A percentile compares a stretch with the other conserved stretches of the same genome.
Conservation (phyloP, 2,329 filamentous ascomycete species). For the Penicillium sp. region DNA sequence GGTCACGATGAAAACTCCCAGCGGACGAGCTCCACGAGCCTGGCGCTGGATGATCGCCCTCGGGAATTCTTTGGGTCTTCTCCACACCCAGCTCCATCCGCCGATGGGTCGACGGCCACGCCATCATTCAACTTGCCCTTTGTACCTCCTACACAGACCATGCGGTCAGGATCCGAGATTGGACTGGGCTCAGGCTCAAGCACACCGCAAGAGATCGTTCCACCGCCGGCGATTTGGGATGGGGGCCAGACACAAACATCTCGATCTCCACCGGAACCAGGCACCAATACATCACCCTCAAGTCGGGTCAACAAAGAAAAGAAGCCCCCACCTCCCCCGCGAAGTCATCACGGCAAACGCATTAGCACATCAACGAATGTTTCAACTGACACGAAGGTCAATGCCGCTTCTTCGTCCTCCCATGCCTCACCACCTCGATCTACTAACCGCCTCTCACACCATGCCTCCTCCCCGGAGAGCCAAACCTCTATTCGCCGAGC, state of each 20-base stretch:
- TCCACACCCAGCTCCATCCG: conserved; percentile 33
- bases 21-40: conserved; percentile 12
- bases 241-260: conserved; percentile 54
- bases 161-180: conserved; percentile 10
- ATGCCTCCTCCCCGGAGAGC: conserved; percentile 30
- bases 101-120: conserved; percentile 23
- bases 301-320: conserved; percentile 56
- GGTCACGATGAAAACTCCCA: conserved; percentile 4
- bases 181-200: background rate
- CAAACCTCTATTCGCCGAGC: conserved; percentile 22
- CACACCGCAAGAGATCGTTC: conserved; percentile 6
- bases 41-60: conserved; percentile 20
- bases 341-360: conserved; percentile 75
- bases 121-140: conserved; percentile 13
- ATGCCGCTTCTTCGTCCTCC: conserved; percentile 31
- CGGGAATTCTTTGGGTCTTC: conserved; percentile 23
- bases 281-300: conserved; percentile 49
- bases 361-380: conserved; percentile 52
- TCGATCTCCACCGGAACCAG: conserved; percentile 52
- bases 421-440: conserved; percentile 32
- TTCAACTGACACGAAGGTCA: conserved; percentile 20
- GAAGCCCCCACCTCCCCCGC: conserved; percentile 70
- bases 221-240: conserved; percentile 49
- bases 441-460: conserved; percentile 32
- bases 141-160: conserved; percentile 11